Conservation (phyloP, 2,329 filamentous ascomycete species). For the Cladosporium sp. region DNA sequence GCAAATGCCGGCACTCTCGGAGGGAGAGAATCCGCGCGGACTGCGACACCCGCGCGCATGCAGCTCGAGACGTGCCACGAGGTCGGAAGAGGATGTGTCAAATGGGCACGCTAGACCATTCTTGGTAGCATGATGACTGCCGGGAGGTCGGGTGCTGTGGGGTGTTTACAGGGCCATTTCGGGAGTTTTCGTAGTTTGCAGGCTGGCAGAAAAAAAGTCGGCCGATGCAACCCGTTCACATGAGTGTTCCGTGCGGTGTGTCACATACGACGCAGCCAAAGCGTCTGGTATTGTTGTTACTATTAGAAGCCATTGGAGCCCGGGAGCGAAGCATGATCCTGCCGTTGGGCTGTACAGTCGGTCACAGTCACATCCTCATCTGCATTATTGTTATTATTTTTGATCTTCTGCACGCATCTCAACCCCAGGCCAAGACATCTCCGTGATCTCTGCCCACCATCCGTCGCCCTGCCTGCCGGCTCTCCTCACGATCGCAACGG, state of each 20-base stretch:
- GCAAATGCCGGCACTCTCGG: neutral
- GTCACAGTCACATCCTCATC: neutral
- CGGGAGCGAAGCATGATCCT: neutral
- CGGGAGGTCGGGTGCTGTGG: neutral
- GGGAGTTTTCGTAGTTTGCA: slow-evolving; percentile 12
- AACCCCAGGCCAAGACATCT: slow-evolving; percentile 17
- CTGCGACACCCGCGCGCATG: neutral
- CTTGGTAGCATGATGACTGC: neutral
- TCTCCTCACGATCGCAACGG: slow-evolving; percentile 18
- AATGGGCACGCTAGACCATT: neutral
- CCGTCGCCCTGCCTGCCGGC: slow-evolving; percentile 8
- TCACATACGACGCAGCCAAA: neutral
- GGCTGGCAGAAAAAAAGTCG: slow-evolving; percentile 6
- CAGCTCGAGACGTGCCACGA: neutral
- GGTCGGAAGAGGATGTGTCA: neutral
- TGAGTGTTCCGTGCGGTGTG: neutral
- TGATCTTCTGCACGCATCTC: neutral
- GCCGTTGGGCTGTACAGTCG: neutral
- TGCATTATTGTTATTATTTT: neutral
- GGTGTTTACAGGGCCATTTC: slow-evolving; percentile 9
- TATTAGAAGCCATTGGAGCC: neutral
- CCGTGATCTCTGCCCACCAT: neutral
- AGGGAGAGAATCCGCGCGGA: slow-evolving; percentile 8
- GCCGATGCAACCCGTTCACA: neutral
- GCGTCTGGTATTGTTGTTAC: slow-evolving; percentile 1